phyloP scores from a whole-genome alignment of 1,139 yeast species.

The Pichia sp. region DNA sequence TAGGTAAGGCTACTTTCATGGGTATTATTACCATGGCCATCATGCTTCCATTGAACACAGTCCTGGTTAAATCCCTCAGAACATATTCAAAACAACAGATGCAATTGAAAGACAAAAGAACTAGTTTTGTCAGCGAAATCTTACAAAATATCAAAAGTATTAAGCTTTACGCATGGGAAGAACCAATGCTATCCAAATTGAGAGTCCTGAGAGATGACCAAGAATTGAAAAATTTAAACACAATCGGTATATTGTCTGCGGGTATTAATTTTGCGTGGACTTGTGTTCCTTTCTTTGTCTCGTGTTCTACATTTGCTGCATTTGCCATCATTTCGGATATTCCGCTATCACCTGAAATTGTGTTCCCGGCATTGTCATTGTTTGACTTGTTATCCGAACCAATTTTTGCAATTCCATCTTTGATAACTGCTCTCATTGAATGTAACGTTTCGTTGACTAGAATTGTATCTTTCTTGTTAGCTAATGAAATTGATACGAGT shows the following conservation, averaged over 20 bases:
- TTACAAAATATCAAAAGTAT: slow-evolving; percentile 59
- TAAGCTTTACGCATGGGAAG: slow-evolving; percentile 72
- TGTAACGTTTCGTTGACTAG: slow-evolving; percentile 56
- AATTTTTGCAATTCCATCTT: slow-evolving; percentile 48
- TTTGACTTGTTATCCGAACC: slow-evolving; percentile 56
- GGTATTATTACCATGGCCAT: slow-evolving; percentile 49
- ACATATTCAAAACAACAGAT: slow-evolving; percentile 51
- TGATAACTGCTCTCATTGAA: slow-evolving; percentile 50
- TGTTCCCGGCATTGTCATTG: slow-evolving; percentile 63
- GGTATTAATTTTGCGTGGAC: slow-evolving; percentile 53
- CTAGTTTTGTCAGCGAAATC: slow-evolving; percentile 52
- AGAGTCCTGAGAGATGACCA: slow-evolving; percentile 43
- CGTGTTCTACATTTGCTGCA: slow-evolving; percentile 53
- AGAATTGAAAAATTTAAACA: slow-evolving; percentile 42
- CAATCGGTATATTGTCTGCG: slow-evolving; percentile 40
- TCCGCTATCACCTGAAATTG: slow-evolving; percentile 63
- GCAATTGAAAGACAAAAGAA: slow-evolving; percentile 59
- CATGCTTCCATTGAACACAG: slow-evolving; percentile 53
- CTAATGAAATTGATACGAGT: slow-evolving; percentile 43
- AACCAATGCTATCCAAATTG: slow-evolving; percentile 48
- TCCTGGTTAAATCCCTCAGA: slow-evolving; percentile 42
- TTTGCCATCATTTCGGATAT: slow-evolving; percentile 39
- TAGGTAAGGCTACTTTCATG: slow-evolving; percentile 57
- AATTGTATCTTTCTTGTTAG: slow-evolving; percentile 42
- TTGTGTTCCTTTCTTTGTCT: slow-evolving; percentile 58